Percentiles rank a stretch among this genome's conserved stretches.
phyloP scores from a whole-genome alignment of 2,329 filamentous ascomycete genomes.

The Exophiala viscosa region DNA sequence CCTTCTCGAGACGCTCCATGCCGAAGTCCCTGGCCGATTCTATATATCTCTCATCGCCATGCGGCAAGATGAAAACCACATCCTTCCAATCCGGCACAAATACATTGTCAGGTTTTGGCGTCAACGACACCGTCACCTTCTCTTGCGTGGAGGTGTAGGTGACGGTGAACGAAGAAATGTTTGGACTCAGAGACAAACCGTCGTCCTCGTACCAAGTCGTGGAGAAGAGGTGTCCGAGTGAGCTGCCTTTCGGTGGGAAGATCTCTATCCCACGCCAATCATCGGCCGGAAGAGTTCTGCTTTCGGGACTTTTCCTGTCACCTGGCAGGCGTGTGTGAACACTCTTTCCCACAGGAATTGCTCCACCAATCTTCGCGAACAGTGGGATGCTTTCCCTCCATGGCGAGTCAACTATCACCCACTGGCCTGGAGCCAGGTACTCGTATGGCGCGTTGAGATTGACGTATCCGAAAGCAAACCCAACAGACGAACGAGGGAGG shows the following conservation, averaged over 20 bases:
- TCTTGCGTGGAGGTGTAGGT: constrained; percentile 44
- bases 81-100: constrained; percentile 51
- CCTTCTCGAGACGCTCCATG: constrained; percentile 18
- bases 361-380: constrained; percentile 53
- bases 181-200: constrained; percentile 47
- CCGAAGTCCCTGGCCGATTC: constrained; percentile 32
- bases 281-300: constrained; percentile 46
- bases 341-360: constrained; percentile 51
- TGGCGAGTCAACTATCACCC: constrained; percentile 49
- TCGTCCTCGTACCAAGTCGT: constrained; percentile 57
- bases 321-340: constrained; percentile 52
- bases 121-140: constrained; percentile 44
- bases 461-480: constrained; percentile 55
- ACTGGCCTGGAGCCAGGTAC: constrained; percentile 53
- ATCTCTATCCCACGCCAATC: constrained; percentile 57
- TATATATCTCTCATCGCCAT: constrained; percentile 47
- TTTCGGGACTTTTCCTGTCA: constrained; percentile 41
- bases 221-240: constrained; percentile 37
- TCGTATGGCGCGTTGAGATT: constrained; percentile 62
- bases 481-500: constrained; percentile 30
- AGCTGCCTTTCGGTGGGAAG: constrained; percentile 49
- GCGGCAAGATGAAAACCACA: constrained; percentile 50
- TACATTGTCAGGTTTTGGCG: constrained; percentile 36
- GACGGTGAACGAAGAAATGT: constrained; percentile 43
- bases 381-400: constrained; percentile 56